Percentiles rank a stretch among this genome's conserved stretches.
phyloP scores from a whole-genome alignment of 148 eudicot species.

The Diospyros lotus region DNA sequence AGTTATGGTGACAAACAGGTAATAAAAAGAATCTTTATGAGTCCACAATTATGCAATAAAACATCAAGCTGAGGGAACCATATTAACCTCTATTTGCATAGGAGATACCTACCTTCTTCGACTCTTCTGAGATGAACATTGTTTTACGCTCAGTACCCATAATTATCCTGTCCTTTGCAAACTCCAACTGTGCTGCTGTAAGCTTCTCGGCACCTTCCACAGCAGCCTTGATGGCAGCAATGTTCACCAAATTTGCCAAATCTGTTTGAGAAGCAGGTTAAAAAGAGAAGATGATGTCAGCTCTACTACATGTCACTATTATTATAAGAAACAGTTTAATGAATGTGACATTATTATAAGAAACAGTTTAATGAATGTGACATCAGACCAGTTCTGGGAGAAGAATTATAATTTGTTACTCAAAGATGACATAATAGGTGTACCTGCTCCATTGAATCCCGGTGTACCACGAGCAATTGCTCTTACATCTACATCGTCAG shows the following conservation, averaged over 20 bases:
- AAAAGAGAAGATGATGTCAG: constrained; percentile 7
- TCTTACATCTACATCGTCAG: constrained; percentile 73
- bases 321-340: background rate
- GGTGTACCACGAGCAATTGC: constrained; percentile 97
- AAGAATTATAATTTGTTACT: constrained; percentile 1
- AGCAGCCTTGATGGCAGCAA: constrained; percentile 97
- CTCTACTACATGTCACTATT: background rate
- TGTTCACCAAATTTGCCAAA: constrained; percentile 90
- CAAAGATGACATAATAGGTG: background rate
- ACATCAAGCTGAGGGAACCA: background rate
- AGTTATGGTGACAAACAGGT: too few relatives aligned
- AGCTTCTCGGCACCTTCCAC: constrained; percentile 91
- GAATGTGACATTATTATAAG: background rate
- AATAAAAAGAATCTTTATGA: background rate
- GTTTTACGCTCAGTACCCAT: constrained; percentile 97
- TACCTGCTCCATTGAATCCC: constrained; percentile 98
- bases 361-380: background rate
- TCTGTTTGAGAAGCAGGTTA: constrained; percentile 35
- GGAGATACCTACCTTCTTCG: constrained; percentile 65
- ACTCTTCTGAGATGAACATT: constrained; percentile 82
- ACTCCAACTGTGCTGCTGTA: constrained; percentile 71
- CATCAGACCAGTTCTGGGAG: background rate
- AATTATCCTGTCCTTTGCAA: constrained; percentile 91
- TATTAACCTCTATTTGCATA: background rate
- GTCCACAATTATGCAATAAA: background rate